phyloP scores from a whole-genome alignment of 805 yeast genomes.

The Candida nonsorbophila region DNA sequence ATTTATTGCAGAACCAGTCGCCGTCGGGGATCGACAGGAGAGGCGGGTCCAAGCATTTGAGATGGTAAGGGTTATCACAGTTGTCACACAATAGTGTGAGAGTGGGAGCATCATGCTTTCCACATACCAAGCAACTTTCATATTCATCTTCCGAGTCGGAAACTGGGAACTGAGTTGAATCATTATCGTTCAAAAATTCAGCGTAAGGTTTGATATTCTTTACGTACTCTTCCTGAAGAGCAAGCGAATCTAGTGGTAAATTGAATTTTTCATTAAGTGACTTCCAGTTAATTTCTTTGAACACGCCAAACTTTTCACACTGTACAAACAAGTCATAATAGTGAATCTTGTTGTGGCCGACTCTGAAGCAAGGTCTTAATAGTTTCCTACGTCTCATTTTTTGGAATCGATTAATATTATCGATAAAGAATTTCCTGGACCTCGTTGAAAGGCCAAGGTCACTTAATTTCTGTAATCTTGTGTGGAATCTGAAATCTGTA shows the following conservation, averaged over 20 bases:
- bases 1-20: slow-evolving; percentile 77
- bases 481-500: slow-evolving; percentile 54
- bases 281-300: slow-evolving; percentile 14
- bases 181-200: slow-evolving; percentile 19
- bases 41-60: slow-evolving; percentile 59
- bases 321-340: slow-evolving; percentile 36
- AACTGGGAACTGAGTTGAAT: slow-evolving; percentile 25
- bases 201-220: slow-evolving; percentile 25
- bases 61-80: slow-evolving; percentile 68
- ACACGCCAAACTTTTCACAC: slow-evolving; percentile 21
- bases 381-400: slow-evolving; percentile 36
- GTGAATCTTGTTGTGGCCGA: slow-evolving; percentile 13
- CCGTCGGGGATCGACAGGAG: slow-evolving; percentile 47
- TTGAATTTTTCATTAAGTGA: slow-evolving; percentile 19
- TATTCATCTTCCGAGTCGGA: slow-evolving; percentile 23
- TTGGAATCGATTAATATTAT: slow-evolving; percentile 55
- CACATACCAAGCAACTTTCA: slow-evolving; percentile 46
- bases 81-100: slow-evolving; percentile 62
- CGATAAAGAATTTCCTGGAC: slow-evolving; percentile 55
- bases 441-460: slow-evolving; percentile 62
- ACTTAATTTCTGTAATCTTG: slow-evolving; percentile 61
- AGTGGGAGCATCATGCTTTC: slow-evolving; percentile 37
- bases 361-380: slow-evolving; percentile 16
- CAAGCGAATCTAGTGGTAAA: slow-evolving; percentile 9
- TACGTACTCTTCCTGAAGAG: slow-evolving; percentile 19